Evolutionary conservation across 2,329 filamentous ascomycete genomes (phyloP).

Genomic region (Fusarium buharicum): DNA sequence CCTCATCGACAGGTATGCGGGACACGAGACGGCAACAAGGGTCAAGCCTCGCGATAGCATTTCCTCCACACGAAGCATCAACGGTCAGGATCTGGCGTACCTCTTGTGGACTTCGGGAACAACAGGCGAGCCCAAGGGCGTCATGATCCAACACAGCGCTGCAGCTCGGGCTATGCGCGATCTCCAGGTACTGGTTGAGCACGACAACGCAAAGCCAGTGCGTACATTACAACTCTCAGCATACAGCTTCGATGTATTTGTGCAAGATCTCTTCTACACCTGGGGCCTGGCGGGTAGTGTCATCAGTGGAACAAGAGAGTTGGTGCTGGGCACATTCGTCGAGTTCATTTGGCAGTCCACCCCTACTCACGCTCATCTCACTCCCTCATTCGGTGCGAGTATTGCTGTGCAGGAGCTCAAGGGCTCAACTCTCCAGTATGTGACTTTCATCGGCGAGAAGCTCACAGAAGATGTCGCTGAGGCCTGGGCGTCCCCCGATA

Average conservation of each 20-base stretch:
- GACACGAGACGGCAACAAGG: background rate
- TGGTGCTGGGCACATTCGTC: conserved; percentile 19
- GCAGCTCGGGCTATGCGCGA: conserved; percentile 23
- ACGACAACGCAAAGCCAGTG: conserved; percentile 13
- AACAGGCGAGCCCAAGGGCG: conserved; percentile 23
- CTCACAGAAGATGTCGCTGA: conserved; percentile 25
- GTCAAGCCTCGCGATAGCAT: background rate
- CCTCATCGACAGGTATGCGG: conserved; percentile 17
- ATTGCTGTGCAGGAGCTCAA: conserved; percentile 21
- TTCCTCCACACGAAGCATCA: background rate
- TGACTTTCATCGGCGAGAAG: conserved; percentile 26
- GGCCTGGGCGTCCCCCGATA: conserved; percentile 17
- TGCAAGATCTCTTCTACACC: conserved; percentile 23
- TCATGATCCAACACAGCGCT: conserved; percentile 28
- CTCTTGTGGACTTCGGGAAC: conserved; percentile 28
- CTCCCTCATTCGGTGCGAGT: conserved; percentile 25
- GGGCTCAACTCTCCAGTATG: conserved; percentile 20
- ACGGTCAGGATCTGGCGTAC: conserved; percentile 10
- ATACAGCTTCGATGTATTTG: conserved; percentile 33
- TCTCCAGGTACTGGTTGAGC: conserved; percentile 23
- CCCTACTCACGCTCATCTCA: conserved; percentile 23
- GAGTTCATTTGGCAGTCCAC: conserved; percentile 30
- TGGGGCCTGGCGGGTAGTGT: conserved; percentile 19
- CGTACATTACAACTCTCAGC: conserved; percentile 19
- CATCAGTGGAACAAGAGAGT: conserved; percentile 18